Evolutionary conservation across 306 rosid genomes (phyloP).

Genomic region (Trifolium repens): DNA sequence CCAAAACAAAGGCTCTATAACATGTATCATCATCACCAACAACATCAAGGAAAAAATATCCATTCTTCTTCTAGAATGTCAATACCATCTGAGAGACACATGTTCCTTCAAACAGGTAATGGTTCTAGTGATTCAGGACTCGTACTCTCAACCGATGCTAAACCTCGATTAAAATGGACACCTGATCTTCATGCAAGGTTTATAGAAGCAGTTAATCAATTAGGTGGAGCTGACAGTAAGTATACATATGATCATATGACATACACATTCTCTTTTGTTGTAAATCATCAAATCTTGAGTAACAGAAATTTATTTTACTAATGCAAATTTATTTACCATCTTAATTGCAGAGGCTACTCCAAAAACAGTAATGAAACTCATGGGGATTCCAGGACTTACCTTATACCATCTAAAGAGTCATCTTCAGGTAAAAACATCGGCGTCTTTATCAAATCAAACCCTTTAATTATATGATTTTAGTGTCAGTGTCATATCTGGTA

Average conservation of each 20-base stretch:
- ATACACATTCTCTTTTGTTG: neutral
- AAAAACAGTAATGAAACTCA: constrained; percentile 95
- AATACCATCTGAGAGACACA: constrained; percentile 69
- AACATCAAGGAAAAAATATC: constrained; percentile 60
- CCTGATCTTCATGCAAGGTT: constrained; percentile 92
- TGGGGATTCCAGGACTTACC: constrained; percentile 96
- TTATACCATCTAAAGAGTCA: constrained; percentile 94
- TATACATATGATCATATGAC: constrained; percentile 18
- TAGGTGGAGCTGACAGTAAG: constrained; percentile 99
- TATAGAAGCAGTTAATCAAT: constrained; percentile 84
- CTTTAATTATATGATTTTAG: neutral
- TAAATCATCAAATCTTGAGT: constrained; percentile 10
- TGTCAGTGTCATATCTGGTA: neutral
- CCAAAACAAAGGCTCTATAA: constrained; percentile 42
- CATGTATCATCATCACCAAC: constrained; percentile 76
- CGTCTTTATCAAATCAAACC: neutral
- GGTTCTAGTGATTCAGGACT: constrained; percentile 86
- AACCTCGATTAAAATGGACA: constrained; percentile 96
- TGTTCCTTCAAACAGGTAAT: constrained; percentile 72
- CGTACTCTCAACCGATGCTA: constrained; percentile 95
- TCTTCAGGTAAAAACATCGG: constrained; percentile 75
- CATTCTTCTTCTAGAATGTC: constrained; percentile 71
- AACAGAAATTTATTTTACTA: constrained; percentile 36
- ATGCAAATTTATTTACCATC: constrained; percentile 28
- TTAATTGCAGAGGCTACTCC: constrained; percentile 92